phyloP scores from a whole-genome alignment of 257 asterid species.

The Solanum tacnaense region DNA sequence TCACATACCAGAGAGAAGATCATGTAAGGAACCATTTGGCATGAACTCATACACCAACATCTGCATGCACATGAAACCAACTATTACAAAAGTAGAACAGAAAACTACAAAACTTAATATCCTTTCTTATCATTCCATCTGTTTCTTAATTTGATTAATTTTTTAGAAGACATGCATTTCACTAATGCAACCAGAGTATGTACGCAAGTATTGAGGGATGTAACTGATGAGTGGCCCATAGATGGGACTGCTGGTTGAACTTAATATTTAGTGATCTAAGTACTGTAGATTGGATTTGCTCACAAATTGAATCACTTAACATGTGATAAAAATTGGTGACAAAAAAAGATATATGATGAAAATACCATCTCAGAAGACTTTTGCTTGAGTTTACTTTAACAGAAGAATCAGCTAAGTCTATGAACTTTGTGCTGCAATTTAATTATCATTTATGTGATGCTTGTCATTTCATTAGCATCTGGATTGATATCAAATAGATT shows the following conservation, averaged over 20 bases:
- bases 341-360: background rate
- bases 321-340: background rate
- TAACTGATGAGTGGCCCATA: background rate
- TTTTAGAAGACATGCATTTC: background rate
- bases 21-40: background rate
- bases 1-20: background rate
- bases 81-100: background rate
- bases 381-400: background rate
- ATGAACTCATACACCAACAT: conserved; percentile 1
- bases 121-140: background rate
- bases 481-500: background rate
- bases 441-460: background rate
- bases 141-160: background rate
- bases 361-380: background rate
- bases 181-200: background rate
- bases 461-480: background rate
- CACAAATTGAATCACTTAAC: background rate
- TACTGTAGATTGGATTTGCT: background rate
- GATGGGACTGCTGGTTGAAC: background rate
- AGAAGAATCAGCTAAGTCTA: background rate
- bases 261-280: background rate
- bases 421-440: background rate
- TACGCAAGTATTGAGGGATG: background rate
- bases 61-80: background rate
- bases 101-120: background rate